phyloP scores from a whole-genome alignment of 2,329 filamentous ascomycete species.

The Nectriaceae sp. region DNA sequence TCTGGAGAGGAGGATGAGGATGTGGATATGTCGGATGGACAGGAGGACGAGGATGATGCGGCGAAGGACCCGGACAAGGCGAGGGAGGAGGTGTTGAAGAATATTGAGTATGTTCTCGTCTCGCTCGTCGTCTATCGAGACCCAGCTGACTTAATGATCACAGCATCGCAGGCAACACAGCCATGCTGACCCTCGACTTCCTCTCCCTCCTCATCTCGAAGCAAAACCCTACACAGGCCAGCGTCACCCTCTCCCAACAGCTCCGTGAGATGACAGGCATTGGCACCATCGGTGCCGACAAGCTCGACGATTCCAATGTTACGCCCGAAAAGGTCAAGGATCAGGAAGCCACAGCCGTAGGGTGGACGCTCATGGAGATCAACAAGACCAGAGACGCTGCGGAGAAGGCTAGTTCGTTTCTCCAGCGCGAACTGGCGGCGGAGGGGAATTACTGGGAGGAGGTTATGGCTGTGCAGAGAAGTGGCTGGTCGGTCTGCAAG shows the following conservation, averaged over 20 bases:
- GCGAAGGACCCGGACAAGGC: constrained; percentile 50
- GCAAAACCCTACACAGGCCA: constrained; percentile 70
- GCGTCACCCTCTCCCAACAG: constrained; percentile 67
- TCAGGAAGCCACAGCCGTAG: constrained; percentile 59
- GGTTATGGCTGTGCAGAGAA: constrained; percentile 76
- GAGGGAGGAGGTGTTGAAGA: constrained; percentile 58
- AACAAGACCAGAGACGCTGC: constrained; percentile 74
- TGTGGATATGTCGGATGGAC: constrained; percentile 48
- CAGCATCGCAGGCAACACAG: constrained; percentile 51
- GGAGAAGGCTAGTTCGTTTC: constrained; percentile 67
- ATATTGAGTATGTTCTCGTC: constrained; percentile 54
- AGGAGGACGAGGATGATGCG: constrained; percentile 46
- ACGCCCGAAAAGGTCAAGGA: constrained; percentile 57
- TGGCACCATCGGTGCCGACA: constrained; percentile 72
- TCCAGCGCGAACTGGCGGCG: constrained; percentile 75
- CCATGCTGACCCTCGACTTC: constrained; percentile 75
- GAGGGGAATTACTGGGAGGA: constrained; percentile 91
- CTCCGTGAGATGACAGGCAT: constrained; percentile 72
- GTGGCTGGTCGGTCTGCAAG: constrained; percentile 83
- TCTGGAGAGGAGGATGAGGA: constrained; percentile 46
- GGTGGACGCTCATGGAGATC: constrained; percentile 79
- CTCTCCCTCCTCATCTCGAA: constrained; percentile 84
- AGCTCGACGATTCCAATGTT: constrained; percentile 61
- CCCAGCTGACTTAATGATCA: constrained; percentile 5
- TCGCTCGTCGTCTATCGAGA: neutral